A percentile compares a stretch with the other conserved stretches of the same genome.
phyloP scores from a whole-genome alignment of 2,329 filamentous ascomycete genomes.

The Diaporthe sp. region DNA sequence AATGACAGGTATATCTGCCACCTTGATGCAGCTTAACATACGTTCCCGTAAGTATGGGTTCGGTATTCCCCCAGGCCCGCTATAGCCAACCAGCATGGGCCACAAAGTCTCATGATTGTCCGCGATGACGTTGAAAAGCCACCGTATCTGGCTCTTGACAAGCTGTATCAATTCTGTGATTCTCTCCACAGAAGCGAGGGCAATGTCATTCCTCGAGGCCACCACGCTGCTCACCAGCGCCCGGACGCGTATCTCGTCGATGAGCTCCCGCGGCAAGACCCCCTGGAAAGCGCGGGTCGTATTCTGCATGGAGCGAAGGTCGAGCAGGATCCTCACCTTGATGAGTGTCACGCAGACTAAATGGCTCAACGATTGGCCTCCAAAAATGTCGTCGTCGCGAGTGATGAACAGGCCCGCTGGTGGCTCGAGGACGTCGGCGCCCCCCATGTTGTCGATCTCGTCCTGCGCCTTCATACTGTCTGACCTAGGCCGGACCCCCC shows the following conservation, averaged over 20 bases:
- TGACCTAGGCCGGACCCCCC: too few relatives aligned
- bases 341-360: neutral
- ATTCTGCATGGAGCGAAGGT: neutral
- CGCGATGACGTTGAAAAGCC: neutral
- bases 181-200: neutral
- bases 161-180: neutral
- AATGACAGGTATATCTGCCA: neutral
- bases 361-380: too few relatives aligned
- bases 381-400: neutral
- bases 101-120: neutral
- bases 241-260: neutral
- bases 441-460: slow-evolving; percentile 45
- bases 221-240: neutral
- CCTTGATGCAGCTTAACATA: too few relatives aligned
- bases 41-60: neutral
- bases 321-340: neutral
- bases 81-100: neutral
- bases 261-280: rapidly evolving
- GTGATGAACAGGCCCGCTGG: neutral
- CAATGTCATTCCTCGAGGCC: neutral
- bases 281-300: neutral
- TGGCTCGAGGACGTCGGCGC: slow-evolving; percentile 53
- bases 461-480: too few relatives aligned
- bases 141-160: neutral
- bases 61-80: neutral